These are phyloP conservation scores for Metschnikowia aberdeeniae DNA, from an alignment of 805 yeast species.

Conservation along the genomic window DNA sequence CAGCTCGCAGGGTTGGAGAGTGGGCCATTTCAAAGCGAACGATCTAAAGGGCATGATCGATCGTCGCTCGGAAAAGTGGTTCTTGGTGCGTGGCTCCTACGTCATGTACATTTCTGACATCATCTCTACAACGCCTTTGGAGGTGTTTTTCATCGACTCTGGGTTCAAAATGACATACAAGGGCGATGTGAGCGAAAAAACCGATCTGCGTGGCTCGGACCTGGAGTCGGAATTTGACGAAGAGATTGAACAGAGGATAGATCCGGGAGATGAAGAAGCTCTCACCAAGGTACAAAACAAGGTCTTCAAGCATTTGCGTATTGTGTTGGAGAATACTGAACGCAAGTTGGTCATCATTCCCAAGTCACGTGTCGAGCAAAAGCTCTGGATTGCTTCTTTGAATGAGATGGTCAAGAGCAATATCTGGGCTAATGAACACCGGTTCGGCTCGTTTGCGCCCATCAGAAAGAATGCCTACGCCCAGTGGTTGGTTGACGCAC, in stretches of 20 bases:
- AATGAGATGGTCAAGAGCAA: slow-evolving; percentile 63
- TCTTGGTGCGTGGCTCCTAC: slow-evolving; percentile 78
- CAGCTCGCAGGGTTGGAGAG: slow-evolving; percentile 91
- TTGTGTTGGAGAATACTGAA: slow-evolving; percentile 66
- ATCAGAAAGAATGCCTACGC: slow-evolving; percentile 80
- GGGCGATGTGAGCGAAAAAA: slow-evolving; percentile 28
- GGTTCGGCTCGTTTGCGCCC: slow-evolving; percentile 93
- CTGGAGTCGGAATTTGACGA: slow-evolving; percentile 46
- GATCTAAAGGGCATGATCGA: slow-evolving; percentile 84
- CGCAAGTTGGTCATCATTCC: slow-evolving; percentile 72
- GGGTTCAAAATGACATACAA: slow-evolving; percentile 56
- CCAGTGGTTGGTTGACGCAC: slow-evolving; percentile 94
- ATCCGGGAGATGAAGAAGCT: slow-evolving; percentile 17
- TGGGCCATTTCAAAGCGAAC: slow-evolving; percentile 75
- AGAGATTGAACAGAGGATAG: slow-evolving; percentile 24
- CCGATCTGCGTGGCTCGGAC: slow-evolving; percentile 23
- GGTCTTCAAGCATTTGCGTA: slow-evolving; percentile 50
- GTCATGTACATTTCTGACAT: slow-evolving; percentile 82
- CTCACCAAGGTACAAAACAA: slow-evolving; percentile 32
- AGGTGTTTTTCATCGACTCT: slow-evolving; percentile 85
- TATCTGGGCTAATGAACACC: slow-evolving; percentile 65
- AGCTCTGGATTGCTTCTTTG: slow-evolving; percentile 73
- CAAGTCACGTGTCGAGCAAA: slow-evolving; percentile 58
- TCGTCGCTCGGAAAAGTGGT: slow-evolving; percentile 92
- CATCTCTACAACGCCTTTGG: slow-evolving; percentile 81